phyloP scores from a whole-genome alignment of 306 rosid genomes.

The Potentilla sterilis region DNA sequence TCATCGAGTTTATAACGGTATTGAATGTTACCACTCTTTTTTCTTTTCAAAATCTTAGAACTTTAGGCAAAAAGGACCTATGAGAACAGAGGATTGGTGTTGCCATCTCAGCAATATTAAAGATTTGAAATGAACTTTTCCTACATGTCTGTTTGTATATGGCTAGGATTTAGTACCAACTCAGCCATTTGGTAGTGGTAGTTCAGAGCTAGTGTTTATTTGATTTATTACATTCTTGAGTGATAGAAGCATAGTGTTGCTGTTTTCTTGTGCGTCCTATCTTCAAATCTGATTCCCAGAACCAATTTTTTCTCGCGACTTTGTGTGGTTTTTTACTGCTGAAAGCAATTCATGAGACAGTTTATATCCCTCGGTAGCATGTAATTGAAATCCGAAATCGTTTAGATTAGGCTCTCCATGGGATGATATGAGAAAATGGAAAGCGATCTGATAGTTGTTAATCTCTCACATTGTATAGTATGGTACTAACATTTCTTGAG shows the following conservation, averaged over 20 bases:
- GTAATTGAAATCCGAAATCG: not conserved
- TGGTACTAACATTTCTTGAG: conserved; percentile 16
- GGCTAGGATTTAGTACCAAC: not conserved
- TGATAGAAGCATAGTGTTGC: not conserved
- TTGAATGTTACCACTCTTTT: not conserved
- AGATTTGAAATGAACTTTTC: not conserved
- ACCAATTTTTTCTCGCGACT: not conserved
- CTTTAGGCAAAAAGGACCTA: not conserved
- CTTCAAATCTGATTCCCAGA: not conserved
- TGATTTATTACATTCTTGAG: not conserved
- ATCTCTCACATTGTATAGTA: not conserved
- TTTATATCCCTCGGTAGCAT: not conserved
- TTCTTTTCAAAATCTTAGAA: not conserved
- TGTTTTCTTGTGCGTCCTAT: not conserved
- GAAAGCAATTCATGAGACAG: not conserved
- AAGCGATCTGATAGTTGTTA: not conserved
- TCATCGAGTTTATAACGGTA: not conserved
- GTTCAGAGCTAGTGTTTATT: not conserved
- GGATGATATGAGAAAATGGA: not conserved
- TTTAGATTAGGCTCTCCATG: not conserved
- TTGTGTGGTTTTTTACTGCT: not conserved
- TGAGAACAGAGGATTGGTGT: not conserved
- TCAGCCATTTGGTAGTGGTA: not conserved
- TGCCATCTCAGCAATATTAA: not conserved
- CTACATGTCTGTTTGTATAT: not conserved